Conservation (phyloP, 2,329 filamentous ascomycete species). For the Cadophora gregata region DNA sequence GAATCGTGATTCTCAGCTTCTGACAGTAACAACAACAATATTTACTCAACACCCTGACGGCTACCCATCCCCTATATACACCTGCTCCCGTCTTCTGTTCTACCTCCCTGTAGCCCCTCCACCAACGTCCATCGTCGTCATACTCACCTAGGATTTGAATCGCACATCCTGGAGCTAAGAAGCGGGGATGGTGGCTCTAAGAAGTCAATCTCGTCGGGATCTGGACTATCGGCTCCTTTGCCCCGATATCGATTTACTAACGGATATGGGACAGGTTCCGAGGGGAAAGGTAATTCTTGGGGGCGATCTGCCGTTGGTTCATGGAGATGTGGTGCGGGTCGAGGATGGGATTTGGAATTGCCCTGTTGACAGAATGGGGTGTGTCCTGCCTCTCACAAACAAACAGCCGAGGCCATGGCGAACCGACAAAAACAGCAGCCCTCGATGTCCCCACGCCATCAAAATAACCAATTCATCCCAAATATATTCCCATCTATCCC, state of each 20-base stretch:
- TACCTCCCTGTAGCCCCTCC: not conserved
- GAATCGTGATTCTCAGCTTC: not conserved
- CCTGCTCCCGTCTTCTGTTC: not conserved
- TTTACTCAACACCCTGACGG: slow-evolving; percentile 21
- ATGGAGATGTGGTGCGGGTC: not conserved
- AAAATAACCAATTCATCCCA: not conserved
- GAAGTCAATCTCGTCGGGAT: not conserved
- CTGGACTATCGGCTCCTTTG: not conserved
- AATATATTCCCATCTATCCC: not conserved
- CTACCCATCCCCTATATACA: slow-evolving; percentile 27
- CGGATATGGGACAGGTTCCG: not conserved
- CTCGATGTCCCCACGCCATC: not conserved
- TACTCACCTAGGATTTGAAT: not conserved
- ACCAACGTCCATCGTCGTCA: not conserved
- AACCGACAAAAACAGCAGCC: too few species aligned
- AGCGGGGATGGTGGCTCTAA: slow-evolving; percentile 11
- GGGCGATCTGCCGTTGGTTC: not conserved
- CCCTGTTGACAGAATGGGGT: not conserved
- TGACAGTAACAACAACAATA: not conserved
- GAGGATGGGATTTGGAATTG: not conserved
- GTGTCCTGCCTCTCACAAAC: too few species aligned
- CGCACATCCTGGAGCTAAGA: not conserved
- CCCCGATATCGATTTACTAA: not conserved
- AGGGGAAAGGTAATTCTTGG: not conserved
- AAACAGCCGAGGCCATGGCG: too few species aligned